phyloP scores from a whole-genome alignment of 2,329 filamentous ascomycete genomes.

The Magnaporthiopsis incrustans region DNA sequence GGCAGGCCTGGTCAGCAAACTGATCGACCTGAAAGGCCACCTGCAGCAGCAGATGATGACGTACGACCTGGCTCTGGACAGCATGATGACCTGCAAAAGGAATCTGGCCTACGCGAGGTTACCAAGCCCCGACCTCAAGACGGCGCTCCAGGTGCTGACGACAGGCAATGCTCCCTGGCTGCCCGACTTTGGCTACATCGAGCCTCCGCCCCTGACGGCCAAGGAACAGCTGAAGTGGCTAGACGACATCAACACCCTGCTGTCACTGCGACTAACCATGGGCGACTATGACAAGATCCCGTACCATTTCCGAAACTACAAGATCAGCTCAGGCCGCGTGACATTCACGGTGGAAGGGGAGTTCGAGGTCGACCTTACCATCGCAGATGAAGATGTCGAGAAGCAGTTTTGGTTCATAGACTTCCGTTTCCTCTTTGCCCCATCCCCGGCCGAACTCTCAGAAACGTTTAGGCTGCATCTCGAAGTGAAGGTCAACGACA shows the following conservation, averaged over 20 bases:
- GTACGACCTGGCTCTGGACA: conserved; percentile 53
- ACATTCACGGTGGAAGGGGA: conserved; percentile 79
- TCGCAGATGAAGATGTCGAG: conserved; percentile 74
- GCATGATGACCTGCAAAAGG: conserved; percentile 64
- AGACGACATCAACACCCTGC: conserved; percentile 72
- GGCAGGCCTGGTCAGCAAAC: conserved; percentile 68
- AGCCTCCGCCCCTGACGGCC: conserved; percentile 60
- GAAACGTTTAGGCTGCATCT: conserved; percentile 57
- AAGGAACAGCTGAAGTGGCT: conserved; percentile 68
- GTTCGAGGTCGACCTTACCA: conserved; percentile 88
- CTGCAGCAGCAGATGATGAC: conserved; percentile 54
- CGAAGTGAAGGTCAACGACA: conserved; percentile 64
- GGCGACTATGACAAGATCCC: conserved; percentile 74
- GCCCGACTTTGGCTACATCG: conserved; percentile 75
- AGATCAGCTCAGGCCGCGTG: conserved; percentile 75
- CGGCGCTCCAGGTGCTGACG: conserved; percentile 76
- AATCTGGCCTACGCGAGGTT: conserved; percentile 66
- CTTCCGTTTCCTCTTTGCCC: conserved; percentile 74
- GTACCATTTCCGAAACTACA: conserved; percentile 66
- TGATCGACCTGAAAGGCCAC: conserved; percentile 81
- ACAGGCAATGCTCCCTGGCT: conserved; percentile 71
- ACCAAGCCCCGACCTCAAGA: conserved; percentile 84
- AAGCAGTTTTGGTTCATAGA: conserved; percentile 94
- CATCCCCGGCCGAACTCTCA: conserved; percentile 53
- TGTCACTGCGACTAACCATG: conserved; percentile 76